phyloP scores from a whole-genome alignment of 257 asterid genomes.

The Solanum tarapatanum region DNA sequence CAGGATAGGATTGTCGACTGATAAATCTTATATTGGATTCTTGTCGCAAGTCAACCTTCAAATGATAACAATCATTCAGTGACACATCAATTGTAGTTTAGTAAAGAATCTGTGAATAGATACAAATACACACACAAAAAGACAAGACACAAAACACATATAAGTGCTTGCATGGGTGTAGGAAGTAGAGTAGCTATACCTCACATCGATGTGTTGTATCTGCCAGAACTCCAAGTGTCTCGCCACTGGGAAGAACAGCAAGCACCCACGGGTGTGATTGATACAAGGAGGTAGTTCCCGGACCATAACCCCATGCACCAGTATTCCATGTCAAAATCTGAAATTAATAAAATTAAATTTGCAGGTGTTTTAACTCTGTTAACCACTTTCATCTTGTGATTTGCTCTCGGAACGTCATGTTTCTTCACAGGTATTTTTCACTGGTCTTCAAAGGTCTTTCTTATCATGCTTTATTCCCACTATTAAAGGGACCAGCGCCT shows the following conservation, averaged over 20 bases:
- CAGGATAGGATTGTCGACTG: conserved; percentile 53
- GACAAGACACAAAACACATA: background rate
- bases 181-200: conserved; percentile 30
- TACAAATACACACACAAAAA: background rate
- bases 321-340: conserved; percentile 89
- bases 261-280: conserved; percentile 99
- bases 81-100: background rate
- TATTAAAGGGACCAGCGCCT: background rate
- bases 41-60: conserved; percentile 70
- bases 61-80: conserved; percentile 4
- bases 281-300: conserved; percentile 87
- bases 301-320: conserved; percentile 92
- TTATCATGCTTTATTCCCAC: background rate
- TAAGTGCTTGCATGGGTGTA: background rate
- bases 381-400: background rate
- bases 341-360: conserved; percentile 1
- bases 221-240: conserved; percentile 86
- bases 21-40: conserved; percentile 51
- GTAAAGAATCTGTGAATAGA: background rate
- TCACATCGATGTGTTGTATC: conserved; percentile 88
- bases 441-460: background rate
- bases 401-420: background rate
- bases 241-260: conserved; percentile 81
- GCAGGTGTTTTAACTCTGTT: background rate
- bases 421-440: background rate